These are phyloP conservation scores for Psophocarpus tetragonolobus DNA, from an alignment of 306 rosid species.

Conservation along the genomic window DNA sequence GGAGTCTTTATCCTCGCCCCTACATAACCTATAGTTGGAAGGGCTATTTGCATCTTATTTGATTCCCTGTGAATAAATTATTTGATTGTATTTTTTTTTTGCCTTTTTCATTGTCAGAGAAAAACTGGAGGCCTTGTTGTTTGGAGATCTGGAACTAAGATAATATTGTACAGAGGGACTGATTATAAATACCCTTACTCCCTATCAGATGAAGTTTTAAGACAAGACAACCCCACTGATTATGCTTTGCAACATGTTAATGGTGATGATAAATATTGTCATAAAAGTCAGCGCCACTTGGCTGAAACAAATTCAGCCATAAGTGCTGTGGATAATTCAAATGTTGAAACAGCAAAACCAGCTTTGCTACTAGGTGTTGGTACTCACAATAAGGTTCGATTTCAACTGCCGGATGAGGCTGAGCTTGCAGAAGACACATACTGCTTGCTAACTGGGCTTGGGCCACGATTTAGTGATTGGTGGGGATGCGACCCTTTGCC, in stretches of 20 bases:
- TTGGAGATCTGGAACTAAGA: constrained; percentile 92
- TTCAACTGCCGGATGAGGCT: constrained; percentile 81
- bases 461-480: constrained; percentile 95
- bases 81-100: constrained; percentile 30
- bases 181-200: constrained; percentile 80
- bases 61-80: not conserved
- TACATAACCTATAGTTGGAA: not conserved
- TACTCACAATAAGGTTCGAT: constrained; percentile 61
- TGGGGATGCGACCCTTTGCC: constrained; percentile 94
- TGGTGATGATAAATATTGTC: constrained; percentile 34
- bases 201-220: constrained; percentile 38
- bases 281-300: constrained; percentile 30
- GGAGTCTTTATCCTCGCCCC: not conserved
- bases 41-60: not conserved
- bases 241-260: constrained; percentile 37
- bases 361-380: constrained; percentile 81
- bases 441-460: constrained; percentile 73
- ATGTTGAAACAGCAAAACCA: constrained; percentile 35
- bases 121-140: constrained; percentile 95
- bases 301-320: constrained; percentile 41
- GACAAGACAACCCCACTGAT: constrained; percentile 31
- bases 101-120: constrained; percentile 52
- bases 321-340: constrained; percentile 37
- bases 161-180: constrained; percentile 79
- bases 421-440: constrained; percentile 77